These are phyloP conservation scores for Pichia cactophila DNA, from an alignment of 1,139 yeast species.

Conservation along the genomic window DNA sequence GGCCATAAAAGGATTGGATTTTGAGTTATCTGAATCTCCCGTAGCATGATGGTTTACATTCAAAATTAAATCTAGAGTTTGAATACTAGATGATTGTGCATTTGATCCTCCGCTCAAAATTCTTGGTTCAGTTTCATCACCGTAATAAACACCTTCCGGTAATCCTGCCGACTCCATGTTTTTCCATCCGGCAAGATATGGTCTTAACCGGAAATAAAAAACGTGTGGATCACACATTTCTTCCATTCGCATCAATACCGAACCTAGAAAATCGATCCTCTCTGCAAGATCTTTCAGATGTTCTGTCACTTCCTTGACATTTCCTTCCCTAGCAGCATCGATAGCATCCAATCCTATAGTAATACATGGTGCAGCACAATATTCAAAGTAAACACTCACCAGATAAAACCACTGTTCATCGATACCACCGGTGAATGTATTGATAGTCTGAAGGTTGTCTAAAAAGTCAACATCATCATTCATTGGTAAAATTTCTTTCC, in stretches of 20 bases:
- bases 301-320: conserved; percentile 34
- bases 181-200: conserved; percentile 91
- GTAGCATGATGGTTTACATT: conserved; percentile 74
- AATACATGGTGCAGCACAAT: conserved; percentile 65
- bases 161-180: conserved; percentile 86
- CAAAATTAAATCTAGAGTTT: conserved; percentile 71
- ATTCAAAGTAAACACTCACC: conserved; percentile 80
- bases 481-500: conserved; percentile 52
- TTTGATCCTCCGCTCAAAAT: conserved; percentile 85
- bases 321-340: conserved; percentile 40
- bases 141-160: conserved; percentile 67
- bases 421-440: conserved; percentile 81
- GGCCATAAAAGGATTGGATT: conserved; percentile 56
- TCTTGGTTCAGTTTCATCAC: conserved; percentile 52
- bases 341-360: conserved; percentile 57
- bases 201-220: conserved; percentile 79
- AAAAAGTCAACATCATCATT: conserved; percentile 37
- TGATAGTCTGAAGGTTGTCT: conserved; percentile 68
- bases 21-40: conserved; percentile 33
- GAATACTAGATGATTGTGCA: conserved; percentile 87
- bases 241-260: conserved; percentile 73
- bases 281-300: conserved; percentile 64
- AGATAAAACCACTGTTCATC: conserved; percentile 94
- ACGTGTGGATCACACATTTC: conserved; percentile 94
- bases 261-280: conserved; percentile 66